These are phyloP conservation scores for Phytophthora tubulina DNA, from an alignment of 352 stramenopile species.

Conservation along the genomic window DNA sequence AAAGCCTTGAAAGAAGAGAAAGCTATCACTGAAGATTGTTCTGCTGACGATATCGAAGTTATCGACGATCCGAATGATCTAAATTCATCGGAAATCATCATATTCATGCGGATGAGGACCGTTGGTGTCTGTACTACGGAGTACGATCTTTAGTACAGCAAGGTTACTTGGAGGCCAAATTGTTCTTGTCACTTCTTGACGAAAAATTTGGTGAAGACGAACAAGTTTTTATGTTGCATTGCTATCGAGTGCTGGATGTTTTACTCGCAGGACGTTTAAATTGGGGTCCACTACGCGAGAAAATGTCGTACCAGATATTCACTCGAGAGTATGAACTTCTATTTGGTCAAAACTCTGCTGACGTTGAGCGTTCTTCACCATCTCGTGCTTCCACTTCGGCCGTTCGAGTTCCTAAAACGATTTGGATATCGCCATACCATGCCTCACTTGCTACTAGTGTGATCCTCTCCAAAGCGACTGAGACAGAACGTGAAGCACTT, in stretches of 20 bases:
- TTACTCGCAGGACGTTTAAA: conserved; percentile 66
- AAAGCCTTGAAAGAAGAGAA: conserved; percentile 69
- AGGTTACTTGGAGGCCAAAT: conserved; percentile 89
- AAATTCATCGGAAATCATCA: conserved; percentile 45
- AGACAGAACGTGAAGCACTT: conserved; percentile 59
- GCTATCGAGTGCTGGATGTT: conserved; percentile 83
- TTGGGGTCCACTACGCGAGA: conserved; percentile 71
- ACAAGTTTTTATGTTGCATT: conserved; percentile 92
- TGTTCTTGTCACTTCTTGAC: conserved; percentile 93
- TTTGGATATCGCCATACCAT: conserved; percentile 87
- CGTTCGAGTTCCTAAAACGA: conserved; percentile 62
- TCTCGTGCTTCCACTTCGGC: background rate
- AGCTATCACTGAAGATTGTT: conserved; percentile 42
- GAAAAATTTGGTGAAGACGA: conserved; percentile 95
- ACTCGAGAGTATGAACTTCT: conserved; percentile 54
- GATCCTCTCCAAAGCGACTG: conserved; percentile 77
- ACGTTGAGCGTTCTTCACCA: background rate
- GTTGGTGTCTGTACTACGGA: conserved; percentile 95
- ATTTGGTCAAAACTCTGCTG: conserved; percentile 3
- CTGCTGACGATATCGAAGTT: conserved; percentile 8
- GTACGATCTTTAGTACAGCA: conserved; percentile 86
- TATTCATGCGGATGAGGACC: conserved; percentile 85
- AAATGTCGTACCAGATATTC: conserved; percentile 70
- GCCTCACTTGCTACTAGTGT: conserved; percentile 77
- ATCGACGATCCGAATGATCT: conserved; percentile 21